Base-by-base conservation (phyloP, 2,329 filamentous ascomycete species). In the Penicillium paneum region DNA sequence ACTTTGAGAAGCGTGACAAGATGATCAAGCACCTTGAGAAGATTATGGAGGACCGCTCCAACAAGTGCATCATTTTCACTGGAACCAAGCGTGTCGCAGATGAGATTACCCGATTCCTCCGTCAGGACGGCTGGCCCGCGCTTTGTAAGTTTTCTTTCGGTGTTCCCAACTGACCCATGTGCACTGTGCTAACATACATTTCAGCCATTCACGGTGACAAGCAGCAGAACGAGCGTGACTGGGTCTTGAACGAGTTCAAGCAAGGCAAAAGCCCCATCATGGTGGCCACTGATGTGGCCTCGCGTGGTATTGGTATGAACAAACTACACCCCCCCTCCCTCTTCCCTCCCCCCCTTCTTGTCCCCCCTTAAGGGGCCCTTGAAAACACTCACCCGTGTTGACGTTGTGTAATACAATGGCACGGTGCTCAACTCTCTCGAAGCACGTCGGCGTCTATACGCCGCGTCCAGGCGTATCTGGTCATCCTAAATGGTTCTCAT, bases 241-340 rank as follows among this genome's bases (percentile, higher is more conserved):
- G 94, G 91, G 94, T 97, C 70, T 83, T 99, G 74, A 95, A 97
- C 77, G 93, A 97, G 78, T 99, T 99, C 86, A 99, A 97, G 87
- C 90, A 90, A 64, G 92, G 91, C 79, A 97, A 97, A 83, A 96
- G 91, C 81, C 94, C 94, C 74, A 96, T 99, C 86, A 96, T 99
- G 92, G 94, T 99, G 81, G 94, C 94, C 80, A 99, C 94, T 65
- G 94, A 97, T 74, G 94, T 99, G 79, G 94, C 94, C 80, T 97
- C 94, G 74, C 94, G 94, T 92, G 94, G 94, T 91, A 97, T 99
- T 80, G 94, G 94, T 97, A 95, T 96, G 91, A 93, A 89, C 85
- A 80, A 82, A 79, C 59, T 79, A 78, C 75, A 77, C 79, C 72
- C 75, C 76, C 71, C 66, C 71, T 71, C 64, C 62, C 57, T 56